Evolutionary conservation across 164 flowering plant species (phyloP), one percentile per base, ranked within the genome.

Genomic region (Annona cherimola): DNA sequence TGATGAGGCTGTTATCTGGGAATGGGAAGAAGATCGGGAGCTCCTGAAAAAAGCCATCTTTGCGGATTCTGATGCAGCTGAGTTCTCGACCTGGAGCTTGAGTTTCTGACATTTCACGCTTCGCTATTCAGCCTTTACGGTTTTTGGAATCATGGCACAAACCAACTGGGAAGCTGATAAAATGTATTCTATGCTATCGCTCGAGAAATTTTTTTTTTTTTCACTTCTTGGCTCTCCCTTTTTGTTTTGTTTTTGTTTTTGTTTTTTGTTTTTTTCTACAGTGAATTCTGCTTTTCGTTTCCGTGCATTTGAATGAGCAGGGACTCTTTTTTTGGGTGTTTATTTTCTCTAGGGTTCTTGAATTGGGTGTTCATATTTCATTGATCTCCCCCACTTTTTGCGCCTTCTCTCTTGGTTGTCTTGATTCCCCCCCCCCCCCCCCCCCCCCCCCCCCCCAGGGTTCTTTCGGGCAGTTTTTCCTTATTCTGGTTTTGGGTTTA

Each of bases 81-180:
- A 62, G 4, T 62, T 11, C 35, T 62, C 40, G 41, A 62, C 35
- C 9, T 20, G 11, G 35, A 50, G 57, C 57, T 50, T 50, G 57
- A 67, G 69, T 20, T 67, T 12, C 54, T 67, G 69, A 43, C 69
- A 67, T 67, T 67, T 44, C 6, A n/a, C 3, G 12, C 16, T 9
- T 20, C 2, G 46, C 46, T 26, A 44, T 68, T 7, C 16, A 72
- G 77, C 50, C 42, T 66, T 72, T 67, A 9, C 14, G 57, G 69
- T 75, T 59, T 77, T 75, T 61, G 42, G 39, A 77, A 85, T 76
- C 71, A 93, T 91, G 97, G 84, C 98, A 81, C 97, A 93, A 77
- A 89, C 94, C 77, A 93, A 89, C 85, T 93, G 83, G 83, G 83
- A 78, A 71, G 83, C 83, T 3, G 83, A 81, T 76, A 81, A 81